phyloP scores from a whole-genome alignment of 2,329 filamentous ascomycete genomes.

The Rhynchosporium secalis region DNA sequence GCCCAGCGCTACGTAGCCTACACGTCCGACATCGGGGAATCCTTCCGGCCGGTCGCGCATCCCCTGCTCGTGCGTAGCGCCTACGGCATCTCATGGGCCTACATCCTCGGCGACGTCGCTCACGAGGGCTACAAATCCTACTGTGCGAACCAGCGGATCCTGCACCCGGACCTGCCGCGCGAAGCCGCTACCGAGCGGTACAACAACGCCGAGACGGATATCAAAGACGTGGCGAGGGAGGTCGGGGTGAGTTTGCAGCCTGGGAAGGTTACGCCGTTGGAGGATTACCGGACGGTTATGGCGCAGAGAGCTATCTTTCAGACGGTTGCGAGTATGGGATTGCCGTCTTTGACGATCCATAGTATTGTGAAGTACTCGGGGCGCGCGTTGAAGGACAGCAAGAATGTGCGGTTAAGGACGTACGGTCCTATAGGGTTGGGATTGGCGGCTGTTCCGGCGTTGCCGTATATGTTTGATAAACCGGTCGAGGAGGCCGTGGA shows the following conservation, averaged over 20 bases:
- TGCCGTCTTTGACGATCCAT: slow-evolving; percentile 37
- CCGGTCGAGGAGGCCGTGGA: slow-evolving; percentile 92
- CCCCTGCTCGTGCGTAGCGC: slow-evolving; percentile 77
- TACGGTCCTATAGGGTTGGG: slow-evolving; percentile 91
- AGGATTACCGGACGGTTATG: slow-evolving; percentile 92
- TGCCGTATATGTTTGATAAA: slow-evolving; percentile 84
- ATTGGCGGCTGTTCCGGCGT: slow-evolving; percentile 73
- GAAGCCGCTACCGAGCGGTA: slow-evolving; percentile 36
- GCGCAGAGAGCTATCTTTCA: slow-evolving; percentile 90
- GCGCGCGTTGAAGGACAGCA: slow-evolving; percentile 76
- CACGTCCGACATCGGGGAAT: slow-evolving; percentile 94
- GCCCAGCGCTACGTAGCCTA: slow-evolving; percentile 97
- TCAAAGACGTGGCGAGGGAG: slow-evolving; percentile 21
- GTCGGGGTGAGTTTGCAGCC: slow-evolving; percentile 35
- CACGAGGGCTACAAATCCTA: slow-evolving; percentile 97
- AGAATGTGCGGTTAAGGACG: slow-evolving; percentile 73
- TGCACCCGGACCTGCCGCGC: slow-evolving; percentile 64
- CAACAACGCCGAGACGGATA: slow-evolving; percentile 36
- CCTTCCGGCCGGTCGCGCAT: slow-evolving; percentile 89
- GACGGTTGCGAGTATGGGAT: slow-evolving; percentile 81
- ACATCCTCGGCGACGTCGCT: slow-evolving; percentile 84
- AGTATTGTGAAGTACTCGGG: slow-evolving; percentile 90
- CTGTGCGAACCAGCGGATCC: slow-evolving; percentile 73
- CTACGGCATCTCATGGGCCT: slow-evolving; percentile 90
- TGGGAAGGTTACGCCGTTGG: slow-evolving; percentile 65